Evolutionary conservation across 2,329 filamentous ascomycete genomes (phyloP), one percentile per base, ranked within the genome.

Genomic region (Claviceps arundinis): DNA sequence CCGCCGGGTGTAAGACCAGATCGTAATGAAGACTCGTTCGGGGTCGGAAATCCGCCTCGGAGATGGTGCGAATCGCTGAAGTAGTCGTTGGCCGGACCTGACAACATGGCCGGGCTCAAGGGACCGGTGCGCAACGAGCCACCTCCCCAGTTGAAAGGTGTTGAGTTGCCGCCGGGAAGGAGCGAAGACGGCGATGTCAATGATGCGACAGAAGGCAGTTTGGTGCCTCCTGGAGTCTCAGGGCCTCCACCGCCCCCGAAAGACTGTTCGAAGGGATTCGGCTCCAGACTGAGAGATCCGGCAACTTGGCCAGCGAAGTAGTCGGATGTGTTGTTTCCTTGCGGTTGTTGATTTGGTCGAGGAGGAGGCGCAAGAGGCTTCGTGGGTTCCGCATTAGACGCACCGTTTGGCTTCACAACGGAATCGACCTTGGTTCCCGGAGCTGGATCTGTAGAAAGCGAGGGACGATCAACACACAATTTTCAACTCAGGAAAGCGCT

Each of bases 241-340:
- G 81, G 78, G 51, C 72, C 72, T 56, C 76, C 71, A 56, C 76
- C 71, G 48, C 73, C 73, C 59, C 79, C 83, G 66, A 98, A 98
- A 6, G 91, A 96, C 69, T 93, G 88, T 67, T 97, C 93, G 63
- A 98, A 97, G 8, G 93, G 91, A 69, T 98, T 97, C 55, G 89
- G 89, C 73, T 97, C 93, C 66, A 86, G 79, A 61, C 80, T 84
- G 65, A 89, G 69, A 50, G 75, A 77, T 59, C 70, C 74, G 61
- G 65, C 69, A 55, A 64, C 76, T 56, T 78, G 73, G 54, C 73
- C 75, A 50, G 78, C 77, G 66, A 88, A 89, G 68, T 85, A 88
- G 63, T 89, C 84, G 47, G 81, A 76, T 8, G 79, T 79, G 60
- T 81, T 76, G 52, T 70, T 68, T 54, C 72, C 69, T 61, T 62